Evolutionary conservation across 2,329 filamentous ascomycete species (phyloP).

Genomic region (Microdochium nivale): DNA sequence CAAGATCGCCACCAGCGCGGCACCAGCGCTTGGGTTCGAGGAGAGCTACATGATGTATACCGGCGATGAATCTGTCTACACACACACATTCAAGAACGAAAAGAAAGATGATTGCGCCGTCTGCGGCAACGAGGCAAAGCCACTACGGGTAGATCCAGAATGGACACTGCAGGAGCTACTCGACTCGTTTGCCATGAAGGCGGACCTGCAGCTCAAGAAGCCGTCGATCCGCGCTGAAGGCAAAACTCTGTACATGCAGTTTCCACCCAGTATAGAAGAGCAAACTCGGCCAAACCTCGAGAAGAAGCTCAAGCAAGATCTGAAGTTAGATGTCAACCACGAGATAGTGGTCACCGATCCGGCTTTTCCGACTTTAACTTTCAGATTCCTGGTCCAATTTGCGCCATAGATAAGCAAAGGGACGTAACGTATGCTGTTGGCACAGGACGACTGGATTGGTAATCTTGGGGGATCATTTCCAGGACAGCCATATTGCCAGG

Average conservation of each 20-base stretch:
- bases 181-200: conserved; percentile 70
- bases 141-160: conserved; percentile 61
- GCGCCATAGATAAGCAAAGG: conserved; percentile 5
- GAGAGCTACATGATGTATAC: conserved; percentile 99
- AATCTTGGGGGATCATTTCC: too few species aligned
- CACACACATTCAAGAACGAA: conserved; percentile 92
- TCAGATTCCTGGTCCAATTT: conserved; percentile 46
- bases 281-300: conserved; percentile 75
- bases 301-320: conserved; percentile 61
- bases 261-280: conserved; percentile 71
- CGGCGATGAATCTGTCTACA: conserved; percentile 91
- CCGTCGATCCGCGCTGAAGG: conserved; percentile 72
- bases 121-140: conserved; percentile 75
- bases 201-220: conserved; percentile 89
- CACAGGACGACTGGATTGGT: too few species aligned
- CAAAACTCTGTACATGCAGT: conserved; percentile 86
- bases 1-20: conserved; percentile 80
- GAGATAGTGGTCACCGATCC: conserved; percentile 90
- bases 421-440: too few species aligned
- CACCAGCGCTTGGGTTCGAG: conserved; percentile 68
- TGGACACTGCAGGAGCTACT: conserved; percentile 76
- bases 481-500: too few species aligned
- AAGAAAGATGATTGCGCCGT: conserved; percentile 93
- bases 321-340: conserved; percentile 68
- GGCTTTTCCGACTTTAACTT: conserved; percentile 70